phyloP scores from a whole-genome alignment of 2,329 filamentous ascomycete genomes.

The Alternaria triticimaculans region DNA sequence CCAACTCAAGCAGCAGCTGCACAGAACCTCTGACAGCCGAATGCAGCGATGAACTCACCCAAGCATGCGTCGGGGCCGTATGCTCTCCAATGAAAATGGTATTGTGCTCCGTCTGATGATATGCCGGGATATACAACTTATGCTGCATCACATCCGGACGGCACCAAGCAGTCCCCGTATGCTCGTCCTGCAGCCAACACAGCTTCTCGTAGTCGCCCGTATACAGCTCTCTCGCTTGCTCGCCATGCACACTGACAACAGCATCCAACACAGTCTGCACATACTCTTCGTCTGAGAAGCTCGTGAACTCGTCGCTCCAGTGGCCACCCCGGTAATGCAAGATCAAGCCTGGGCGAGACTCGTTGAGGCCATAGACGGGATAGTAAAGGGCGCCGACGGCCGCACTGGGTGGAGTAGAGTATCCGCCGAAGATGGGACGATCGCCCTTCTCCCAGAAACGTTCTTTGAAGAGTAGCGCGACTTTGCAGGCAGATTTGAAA shows the following conservation, averaged over 20 bases:
- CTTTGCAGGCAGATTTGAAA: not conserved
- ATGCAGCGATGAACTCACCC: not conserved
- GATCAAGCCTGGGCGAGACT: not conserved
- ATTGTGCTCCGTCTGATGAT: not conserved
- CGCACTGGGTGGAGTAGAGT: not conserved
- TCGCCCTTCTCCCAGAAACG: not conserved
- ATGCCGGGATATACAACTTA: not conserved
- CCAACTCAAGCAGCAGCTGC: conserved; percentile 2
- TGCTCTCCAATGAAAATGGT: not conserved
- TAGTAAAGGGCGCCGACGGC: not conserved
- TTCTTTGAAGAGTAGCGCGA: not conserved
- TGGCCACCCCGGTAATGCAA: not conserved
- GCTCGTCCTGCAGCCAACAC: not conserved
- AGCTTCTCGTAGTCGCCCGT: not conserved
- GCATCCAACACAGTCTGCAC: not conserved
- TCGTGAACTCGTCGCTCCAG: not conserved
- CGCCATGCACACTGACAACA: not conserved
- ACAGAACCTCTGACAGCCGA: not conserved
- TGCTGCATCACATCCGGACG: not conserved
- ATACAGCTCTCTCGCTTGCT: not conserved
- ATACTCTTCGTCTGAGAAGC: not conserved
- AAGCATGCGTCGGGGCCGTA: conserved; percentile 1
- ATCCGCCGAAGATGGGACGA: not conserved
- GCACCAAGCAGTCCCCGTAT: not conserved
- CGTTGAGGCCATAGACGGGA: not conserved